Conservation (phyloP, 225 moss, liverwort and hornwort species). For the Pseudoscleropodium purum region DNA sequence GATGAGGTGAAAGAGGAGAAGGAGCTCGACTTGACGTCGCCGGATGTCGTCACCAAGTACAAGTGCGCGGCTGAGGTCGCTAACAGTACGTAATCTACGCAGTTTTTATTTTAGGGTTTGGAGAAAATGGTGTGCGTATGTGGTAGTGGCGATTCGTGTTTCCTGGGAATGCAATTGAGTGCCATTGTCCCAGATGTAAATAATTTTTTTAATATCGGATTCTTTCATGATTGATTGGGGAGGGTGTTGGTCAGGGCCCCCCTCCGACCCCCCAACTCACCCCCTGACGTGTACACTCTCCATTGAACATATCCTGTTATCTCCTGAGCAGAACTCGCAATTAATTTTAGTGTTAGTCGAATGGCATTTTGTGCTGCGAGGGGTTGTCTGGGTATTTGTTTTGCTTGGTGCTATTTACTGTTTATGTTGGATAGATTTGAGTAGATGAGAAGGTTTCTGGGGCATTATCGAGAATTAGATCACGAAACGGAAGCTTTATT, state of each 20-base stretch:
- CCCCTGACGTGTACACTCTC: background rate
- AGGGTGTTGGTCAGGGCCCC: background rate
- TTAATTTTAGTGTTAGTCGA: background rate
- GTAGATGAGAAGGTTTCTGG: background rate
- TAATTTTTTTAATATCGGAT: background rate
- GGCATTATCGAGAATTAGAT: background rate
- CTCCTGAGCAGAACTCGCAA: background rate
- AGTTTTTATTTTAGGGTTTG: constrained; percentile 19
- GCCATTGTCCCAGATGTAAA: background rate
- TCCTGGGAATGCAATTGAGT: background rate
- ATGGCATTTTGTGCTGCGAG: background rate
- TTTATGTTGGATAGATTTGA: background rate
- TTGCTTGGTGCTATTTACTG: background rate
- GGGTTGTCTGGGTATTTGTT: background rate
- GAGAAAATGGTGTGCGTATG: background rate
- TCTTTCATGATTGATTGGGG: background rate
- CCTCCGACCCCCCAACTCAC: too few species aligned
- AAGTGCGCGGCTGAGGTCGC: constrained; percentile 98
- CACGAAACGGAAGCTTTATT: background rate
- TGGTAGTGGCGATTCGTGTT: background rate
- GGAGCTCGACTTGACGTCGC: constrained; percentile 96
- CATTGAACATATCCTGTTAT: background rate
- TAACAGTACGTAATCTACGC: constrained; percentile 55
- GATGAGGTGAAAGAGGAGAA: constrained; percentile 99
- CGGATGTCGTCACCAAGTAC: constrained; percentile 99